Base-by-base conservation (phyloP, 1,284 basidiomycete genomes). In the Rhodotorula sp. region DNA sequence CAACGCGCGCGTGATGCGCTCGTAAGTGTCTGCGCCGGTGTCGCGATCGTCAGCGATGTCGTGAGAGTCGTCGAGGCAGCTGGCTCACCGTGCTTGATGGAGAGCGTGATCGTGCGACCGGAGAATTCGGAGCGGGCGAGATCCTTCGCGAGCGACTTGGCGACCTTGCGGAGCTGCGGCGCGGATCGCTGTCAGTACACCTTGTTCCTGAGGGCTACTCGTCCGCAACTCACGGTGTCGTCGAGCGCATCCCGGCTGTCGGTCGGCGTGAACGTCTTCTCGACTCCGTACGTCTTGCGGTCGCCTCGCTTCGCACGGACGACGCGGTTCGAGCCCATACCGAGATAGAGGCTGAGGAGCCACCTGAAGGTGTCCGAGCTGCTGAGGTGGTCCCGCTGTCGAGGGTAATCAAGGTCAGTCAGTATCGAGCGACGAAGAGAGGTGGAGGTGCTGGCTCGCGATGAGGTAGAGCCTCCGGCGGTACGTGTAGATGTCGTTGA, bases 211-310 rank as follows among this genome's bases (percentile, higher is more conserved):
- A 15, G 40, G 40, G 5, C 40, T 6, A 44, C 18, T 34, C 34
- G 34, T 34, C 34, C 22, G 18, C n/a, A 18, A 56, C 83, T 53
- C 28, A 54, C 34, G n/a, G 59, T 37, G 40, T 50, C 54, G n/a
- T 70, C 64, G 26, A 70, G 58, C 28, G 54, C 34, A 24, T 56
- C 57, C 5, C 22, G 31, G 59, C 59, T 31, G 47, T n/a, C 54
- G 6, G 31, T 72, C 78, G 67, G 47, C 24, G 30, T n/a, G 64
- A 77, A 76, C 59, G 75, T 91, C 90, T 89, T 83, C 81, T 97
- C 94, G 26, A 89, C 87, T 2, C 94, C 93, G 48, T 96, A 90
- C 71, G 91, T 92, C 81, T 94, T 95, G 56, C 90, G 83, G 77
- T 91, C 89, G 74, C 91, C 90, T 69, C 92, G 83, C 71, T 84